These are phyloP conservation scores for Shiraia sp. DNA, from an alignment of 2,329 filamentous ascomycete genomes.

Conservation along the genomic window DNA sequence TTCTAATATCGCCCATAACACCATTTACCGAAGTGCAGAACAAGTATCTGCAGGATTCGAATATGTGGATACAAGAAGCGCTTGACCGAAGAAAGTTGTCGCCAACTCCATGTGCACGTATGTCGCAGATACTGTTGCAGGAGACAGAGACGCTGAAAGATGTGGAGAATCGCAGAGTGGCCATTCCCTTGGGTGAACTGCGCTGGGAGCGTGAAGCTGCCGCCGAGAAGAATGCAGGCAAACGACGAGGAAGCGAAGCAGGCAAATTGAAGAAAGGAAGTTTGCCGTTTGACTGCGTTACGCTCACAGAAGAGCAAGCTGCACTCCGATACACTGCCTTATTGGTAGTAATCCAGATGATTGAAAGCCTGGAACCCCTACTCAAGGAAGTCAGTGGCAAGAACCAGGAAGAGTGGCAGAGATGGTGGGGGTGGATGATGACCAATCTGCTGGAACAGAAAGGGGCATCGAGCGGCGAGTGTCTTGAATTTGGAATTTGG, in stretches of 20 bases:
- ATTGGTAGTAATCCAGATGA: conserved; percentile 77
- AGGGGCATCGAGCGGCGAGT: conserved; percentile 81
- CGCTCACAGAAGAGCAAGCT: conserved; percentile 68
- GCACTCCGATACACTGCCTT: conserved; percentile 80
- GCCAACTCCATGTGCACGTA: conserved; percentile 75
- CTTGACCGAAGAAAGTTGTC: conserved; percentile 72
- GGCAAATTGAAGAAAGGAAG: conserved; percentile 41
- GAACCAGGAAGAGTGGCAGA: conserved; percentile 88
- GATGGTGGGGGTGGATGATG: conserved; percentile 88
- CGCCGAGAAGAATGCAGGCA: conserved; percentile 20
- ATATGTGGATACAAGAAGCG: conserved; percentile 77
- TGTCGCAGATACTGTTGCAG: conserved; percentile 77
- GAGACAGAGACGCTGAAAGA: conserved; percentile 74
- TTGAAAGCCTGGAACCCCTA: conserved; percentile 82
- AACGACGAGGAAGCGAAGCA: conserved; percentile 62
- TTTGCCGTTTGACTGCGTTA: conserved; percentile 46
- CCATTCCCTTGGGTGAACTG: conserved; percentile 83
- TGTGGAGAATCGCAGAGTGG: conserved; percentile 74
- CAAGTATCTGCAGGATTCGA: conserved; percentile 80
- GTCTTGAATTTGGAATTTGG: conserved; percentile 70
- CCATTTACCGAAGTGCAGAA: conserved; percentile 82
- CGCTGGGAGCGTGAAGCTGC: conserved; percentile 80
- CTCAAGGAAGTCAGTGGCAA: conserved; percentile 82
- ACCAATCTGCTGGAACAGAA: conserved; percentile 77
- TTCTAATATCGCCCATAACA: conserved; percentile 79